Conservation (phyloP, 2,329 filamentous ascomycete genomes). For the Huntiella savannae region DNA sequence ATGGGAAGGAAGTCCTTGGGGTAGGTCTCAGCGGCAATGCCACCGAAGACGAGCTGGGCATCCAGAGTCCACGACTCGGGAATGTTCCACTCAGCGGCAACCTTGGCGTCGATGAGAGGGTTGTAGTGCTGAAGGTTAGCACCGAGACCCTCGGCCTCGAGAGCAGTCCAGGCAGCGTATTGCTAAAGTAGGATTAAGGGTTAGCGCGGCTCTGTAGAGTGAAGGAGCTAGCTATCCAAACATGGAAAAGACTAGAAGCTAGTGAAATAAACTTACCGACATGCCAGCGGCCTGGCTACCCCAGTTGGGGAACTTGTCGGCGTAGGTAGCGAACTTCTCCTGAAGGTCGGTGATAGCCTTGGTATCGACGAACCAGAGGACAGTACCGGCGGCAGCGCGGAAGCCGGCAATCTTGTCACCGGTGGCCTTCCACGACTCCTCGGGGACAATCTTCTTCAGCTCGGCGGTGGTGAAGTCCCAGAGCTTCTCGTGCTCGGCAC, state of each 20-base stretch:
- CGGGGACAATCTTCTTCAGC: conserved; percentile 49
- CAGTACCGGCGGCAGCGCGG: conserved; percentile 55
- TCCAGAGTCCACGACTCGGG: conserved; percentile 57
- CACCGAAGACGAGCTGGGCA: conserved; percentile 73
- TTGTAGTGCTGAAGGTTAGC: conserved; percentile 91
- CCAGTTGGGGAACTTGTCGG: conserved; percentile 64
- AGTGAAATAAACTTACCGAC: conserved; percentile 23
- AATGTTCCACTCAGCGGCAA: conserved; percentile 48
- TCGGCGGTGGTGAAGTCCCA: conserved; percentile 55
- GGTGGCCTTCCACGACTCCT: conserved; percentile 39
- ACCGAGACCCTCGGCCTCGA: conserved; percentile 68
- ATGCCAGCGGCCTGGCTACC: conserved; percentile 61
- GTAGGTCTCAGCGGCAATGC: conserved; percentile 32
- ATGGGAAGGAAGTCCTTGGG: conserved; percentile 47
- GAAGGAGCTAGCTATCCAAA: not conserved
- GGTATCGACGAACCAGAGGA: conserved; percentile 76
- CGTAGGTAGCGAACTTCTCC: conserved; percentile 51
- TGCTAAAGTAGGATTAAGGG: conserved; percentile 26
- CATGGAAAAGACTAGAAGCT: not conserved
- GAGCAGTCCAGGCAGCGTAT: conserved; percentile 59
- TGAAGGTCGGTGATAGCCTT: conserved; percentile 45
- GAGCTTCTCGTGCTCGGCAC: conserved; percentile 68
- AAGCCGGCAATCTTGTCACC: conserved; percentile 32
- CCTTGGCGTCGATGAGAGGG: conserved; percentile 60
- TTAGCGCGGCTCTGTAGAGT: not conserved